Evolutionary conservation across 768 basidiomycete species (phyloP), one percentile per base, ranked within the genome.

Genomic region (Neoboletus magnificus): DNA sequence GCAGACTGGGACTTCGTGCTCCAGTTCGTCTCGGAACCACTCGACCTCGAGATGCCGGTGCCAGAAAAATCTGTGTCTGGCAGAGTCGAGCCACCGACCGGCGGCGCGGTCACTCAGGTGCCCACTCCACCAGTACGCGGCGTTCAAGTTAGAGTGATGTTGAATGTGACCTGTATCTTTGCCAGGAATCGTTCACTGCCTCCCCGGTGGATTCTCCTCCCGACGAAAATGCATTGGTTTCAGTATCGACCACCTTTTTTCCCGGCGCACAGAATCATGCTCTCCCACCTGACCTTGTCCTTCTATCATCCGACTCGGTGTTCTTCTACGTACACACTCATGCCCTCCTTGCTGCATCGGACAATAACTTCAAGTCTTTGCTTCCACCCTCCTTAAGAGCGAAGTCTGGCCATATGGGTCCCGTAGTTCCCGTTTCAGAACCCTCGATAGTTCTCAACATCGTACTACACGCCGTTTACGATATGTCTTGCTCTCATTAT

Each of bases 191-290:
- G 0, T 65, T 68, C 41, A 61, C 61, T 13, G 63, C 68, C n/a
- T 72, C 76, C 13, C 74, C 73, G 9, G 59, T 46, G 7, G 65
- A 67, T 36, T 66, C 72, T 18, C 52, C 70, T 16, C 37, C 52
- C 18, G 67, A 82, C 71, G 78, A 79, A 60, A 79, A 70, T 45
- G 72, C 77, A 3, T 73, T 78, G 50, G 85, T 92, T 53, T 89
- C 89, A 1, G 83, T 93, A 35, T 91, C 89, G 16, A 93, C 91
- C 27, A 89, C 89, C 0, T 93, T 92, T 72, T 85, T 81, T 64
- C 89, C 90, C 3, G 83, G 81, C 36, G 83, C 87, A 4, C 80
- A 83, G 55, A 79, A 80, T 57, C 75, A 81, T 35, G 62, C 79
- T 0, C 67, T 78, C n/a, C 76, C 77, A 1, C 82, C 87, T 1